Evolutionary conservation across 202 grass and related monocot genomes (phyloP).

Genomic region (Setaria italica): DNA sequence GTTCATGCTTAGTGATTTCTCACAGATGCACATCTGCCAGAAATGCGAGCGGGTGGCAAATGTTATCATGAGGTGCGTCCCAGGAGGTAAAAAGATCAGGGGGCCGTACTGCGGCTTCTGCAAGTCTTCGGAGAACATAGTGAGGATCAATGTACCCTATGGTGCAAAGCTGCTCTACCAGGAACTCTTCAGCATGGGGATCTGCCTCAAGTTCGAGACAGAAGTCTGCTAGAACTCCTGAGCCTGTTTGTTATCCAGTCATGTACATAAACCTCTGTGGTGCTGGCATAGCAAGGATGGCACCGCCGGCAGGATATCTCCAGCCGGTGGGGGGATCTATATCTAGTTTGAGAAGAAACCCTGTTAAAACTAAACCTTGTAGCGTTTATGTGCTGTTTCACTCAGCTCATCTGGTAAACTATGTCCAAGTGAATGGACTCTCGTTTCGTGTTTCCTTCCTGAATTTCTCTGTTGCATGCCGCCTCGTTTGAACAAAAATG

Average conservation of each 20-base stretch:
- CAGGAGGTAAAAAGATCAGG: slow-evolving; percentile 71
- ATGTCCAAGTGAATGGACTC: background rate
- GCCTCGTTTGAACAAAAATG: background rate
- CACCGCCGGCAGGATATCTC: background rate
- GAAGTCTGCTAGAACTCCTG: slow-evolving; percentile 65
- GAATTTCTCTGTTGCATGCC: background rate
- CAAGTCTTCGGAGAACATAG: slow-evolving; percentile 72
- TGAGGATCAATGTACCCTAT: slow-evolving; percentile 80
- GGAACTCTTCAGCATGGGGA: slow-evolving; percentile 97
- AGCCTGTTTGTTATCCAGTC: background rate
- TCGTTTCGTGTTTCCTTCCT: background rate
- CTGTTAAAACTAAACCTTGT: slow-evolving; percentile 27
- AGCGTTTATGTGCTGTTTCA: background rate
- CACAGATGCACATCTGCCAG: slow-evolving; percentile 89
- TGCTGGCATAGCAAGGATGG: slow-evolving; percentile 32
- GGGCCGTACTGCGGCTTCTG: slow-evolving; percentile 91
- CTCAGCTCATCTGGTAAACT: background rate
- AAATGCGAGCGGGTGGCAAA: slow-evolving; percentile 74
- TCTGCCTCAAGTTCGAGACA: slow-evolving; percentile 88
- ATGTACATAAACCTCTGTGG: slow-evolving; percentile 42
- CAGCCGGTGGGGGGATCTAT: background rate
- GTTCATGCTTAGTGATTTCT: slow-evolving; percentile 96
- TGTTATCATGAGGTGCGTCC: slow-evolving; percentile 70
- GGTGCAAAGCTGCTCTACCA: slow-evolving; percentile 95
- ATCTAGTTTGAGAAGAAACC: background rate